Evolutionary conservation across 2,329 filamentous ascomycete species (phyloP).

Genomic region (Knufia fluminis): DNA sequence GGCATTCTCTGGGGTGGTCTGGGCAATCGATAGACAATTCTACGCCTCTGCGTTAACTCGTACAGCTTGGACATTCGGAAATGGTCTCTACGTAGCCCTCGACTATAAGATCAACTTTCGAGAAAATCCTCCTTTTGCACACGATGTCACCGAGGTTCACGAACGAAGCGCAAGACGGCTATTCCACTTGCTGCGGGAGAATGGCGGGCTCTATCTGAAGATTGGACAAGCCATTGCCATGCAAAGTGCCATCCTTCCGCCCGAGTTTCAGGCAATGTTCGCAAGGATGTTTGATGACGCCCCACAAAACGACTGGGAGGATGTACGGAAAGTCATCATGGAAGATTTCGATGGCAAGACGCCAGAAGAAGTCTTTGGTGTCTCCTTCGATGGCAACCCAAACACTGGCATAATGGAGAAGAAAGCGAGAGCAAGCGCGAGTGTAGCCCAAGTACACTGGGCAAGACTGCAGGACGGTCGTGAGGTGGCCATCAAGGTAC

Average conservation of each 20-base stretch:
- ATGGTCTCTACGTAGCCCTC: slow-evolving; percentile 68
- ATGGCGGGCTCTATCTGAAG: slow-evolving; percentile 92
- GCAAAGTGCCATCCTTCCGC: slow-evolving; percentile 88
- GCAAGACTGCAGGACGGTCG: slow-evolving; percentile 74
- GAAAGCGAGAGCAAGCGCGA: slow-evolving; percentile 66
- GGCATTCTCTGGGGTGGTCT: slow-evolving; percentile 51
- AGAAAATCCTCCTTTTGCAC: slow-evolving; percentile 62
- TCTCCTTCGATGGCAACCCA: slow-evolving; percentile 64
- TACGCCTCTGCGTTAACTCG: slow-evolving; percentile 73
- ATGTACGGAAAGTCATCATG: slow-evolving; percentile 73
- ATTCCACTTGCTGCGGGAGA: slow-evolving; percentile 69
- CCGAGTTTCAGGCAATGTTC: slow-evolving; percentile 96
- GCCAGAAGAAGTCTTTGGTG: slow-evolving; percentile 83
- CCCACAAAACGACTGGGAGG: slow-evolving; percentile 80
- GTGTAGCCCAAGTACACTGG: slow-evolving; percentile 96
- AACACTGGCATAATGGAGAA: slow-evolving; percentile 59
- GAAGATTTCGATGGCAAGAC: slow-evolving; percentile 80
- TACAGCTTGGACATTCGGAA: slow-evolving; percentile 70
- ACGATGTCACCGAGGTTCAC: slow-evolving; percentile 69
- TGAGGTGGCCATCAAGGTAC: slow-evolving; percentile 91
- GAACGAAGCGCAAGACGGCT: slow-evolving; percentile 72
- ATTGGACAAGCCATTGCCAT: slow-evolving; percentile 97
- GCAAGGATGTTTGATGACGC: slow-evolving; percentile 95
- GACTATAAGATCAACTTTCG: slow-evolving; percentile 98
- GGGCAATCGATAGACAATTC: slow-evolving; percentile 60